A percentile compares a stretch with the other conserved stretches of the same genome.
phyloP scores from a whole-genome alignment of 306 rosid genomes.

The Vigna mungo region DNA sequence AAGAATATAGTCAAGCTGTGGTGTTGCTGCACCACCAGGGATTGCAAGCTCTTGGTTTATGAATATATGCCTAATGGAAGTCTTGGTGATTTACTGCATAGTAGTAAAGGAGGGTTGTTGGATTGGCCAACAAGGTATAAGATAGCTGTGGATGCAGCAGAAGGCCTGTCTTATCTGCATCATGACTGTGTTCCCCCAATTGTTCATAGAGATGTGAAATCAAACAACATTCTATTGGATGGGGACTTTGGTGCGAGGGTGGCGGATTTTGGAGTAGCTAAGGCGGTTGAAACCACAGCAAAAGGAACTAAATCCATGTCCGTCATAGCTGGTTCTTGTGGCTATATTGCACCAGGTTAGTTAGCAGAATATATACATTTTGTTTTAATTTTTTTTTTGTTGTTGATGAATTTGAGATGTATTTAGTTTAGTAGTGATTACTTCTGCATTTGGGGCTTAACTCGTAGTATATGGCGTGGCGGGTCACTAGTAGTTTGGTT shows the following conservation, averaged over 20 bases:
- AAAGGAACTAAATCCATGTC: constrained; percentile 85
- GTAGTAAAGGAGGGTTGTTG: constrained; percentile 78
- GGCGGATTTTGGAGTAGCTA: constrained; percentile 97
- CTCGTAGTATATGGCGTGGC: not conserved
- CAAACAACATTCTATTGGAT: constrained; percentile 91
- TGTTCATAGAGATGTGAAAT: constrained; percentile 91
- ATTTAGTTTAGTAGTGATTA: not conserved
- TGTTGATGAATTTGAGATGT: constrained; percentile 24
- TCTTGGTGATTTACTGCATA: constrained; percentile 87
- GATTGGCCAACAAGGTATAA: constrained; percentile 92
- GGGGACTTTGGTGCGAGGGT: constrained; percentile 86
- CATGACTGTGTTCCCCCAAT: constrained; percentile 96
- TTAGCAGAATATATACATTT: constrained; percentile 32
- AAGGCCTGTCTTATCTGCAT: constrained; percentile 93
- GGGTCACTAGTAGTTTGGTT: constrained; percentile 27
- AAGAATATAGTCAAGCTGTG: constrained; percentile 92
- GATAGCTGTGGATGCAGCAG: constrained; percentile 89
- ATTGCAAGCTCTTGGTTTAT: constrained; percentile 88
- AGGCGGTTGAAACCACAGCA: constrained; percentile 66
- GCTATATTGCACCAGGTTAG: constrained; percentile 99
- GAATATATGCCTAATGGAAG: constrained; percentile 98
- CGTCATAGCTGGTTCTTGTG: constrained; percentile 90
- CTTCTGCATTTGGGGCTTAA: constrained; percentile 27
- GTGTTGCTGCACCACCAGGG: constrained; percentile 89
- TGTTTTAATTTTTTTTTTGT: constrained; percentile 1